A percentile compares a stretch with the other conserved stretches of the same genome.
phyloP scores from a whole-genome alignment of 148 eudicot genomes.

The Silene conica region DNA sequence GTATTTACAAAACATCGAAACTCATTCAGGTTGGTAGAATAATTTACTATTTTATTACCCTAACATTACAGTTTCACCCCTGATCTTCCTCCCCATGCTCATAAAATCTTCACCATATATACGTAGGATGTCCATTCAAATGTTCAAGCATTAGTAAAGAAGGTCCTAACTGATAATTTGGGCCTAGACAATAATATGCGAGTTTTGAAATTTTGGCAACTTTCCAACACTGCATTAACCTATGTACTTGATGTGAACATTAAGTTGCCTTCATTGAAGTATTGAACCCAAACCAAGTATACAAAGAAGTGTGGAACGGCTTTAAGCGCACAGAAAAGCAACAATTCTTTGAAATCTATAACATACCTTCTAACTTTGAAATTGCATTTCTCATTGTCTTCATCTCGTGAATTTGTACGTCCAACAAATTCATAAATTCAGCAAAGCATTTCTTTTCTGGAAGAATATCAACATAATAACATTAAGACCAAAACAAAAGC shows the following conservation, averaged over 20 bases:
- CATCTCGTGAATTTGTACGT: slow-evolving; percentile 72
- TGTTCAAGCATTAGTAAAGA: not conserved
- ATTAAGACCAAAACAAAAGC: not conserved
- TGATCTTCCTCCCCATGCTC: not conserved
- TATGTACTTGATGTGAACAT: not conserved
- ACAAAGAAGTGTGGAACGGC: not conserved
- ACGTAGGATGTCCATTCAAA: not conserved
- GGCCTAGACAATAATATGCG: not conserved
- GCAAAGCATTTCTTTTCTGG: slow-evolving; percentile 55
- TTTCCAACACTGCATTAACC: not conserved
- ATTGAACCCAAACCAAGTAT: not conserved
- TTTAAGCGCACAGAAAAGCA: not conserved
- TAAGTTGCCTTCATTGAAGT: not conserved
- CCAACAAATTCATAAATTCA: slow-evolving; percentile 66
- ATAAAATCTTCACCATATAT: not conserved
- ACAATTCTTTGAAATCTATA: slow-evolving; percentile 1
- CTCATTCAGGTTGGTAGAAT: no score
- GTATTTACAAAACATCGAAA: no score
- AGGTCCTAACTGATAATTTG: not conserved
- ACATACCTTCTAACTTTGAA: slow-evolving; percentile 62
- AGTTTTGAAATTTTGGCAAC: not conserved
- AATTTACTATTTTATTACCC: no score
- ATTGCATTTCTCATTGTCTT: slow-evolving; percentile 66
- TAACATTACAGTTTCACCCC: not conserved
- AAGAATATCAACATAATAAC: slow-evolving; percentile 10